Percentiles rank a stretch among this genome's conserved stretches.
Evolutionary conservation across 208 protist genomes (phyloP).

Genomic region (Acanthamoeba healyi): DNA sequence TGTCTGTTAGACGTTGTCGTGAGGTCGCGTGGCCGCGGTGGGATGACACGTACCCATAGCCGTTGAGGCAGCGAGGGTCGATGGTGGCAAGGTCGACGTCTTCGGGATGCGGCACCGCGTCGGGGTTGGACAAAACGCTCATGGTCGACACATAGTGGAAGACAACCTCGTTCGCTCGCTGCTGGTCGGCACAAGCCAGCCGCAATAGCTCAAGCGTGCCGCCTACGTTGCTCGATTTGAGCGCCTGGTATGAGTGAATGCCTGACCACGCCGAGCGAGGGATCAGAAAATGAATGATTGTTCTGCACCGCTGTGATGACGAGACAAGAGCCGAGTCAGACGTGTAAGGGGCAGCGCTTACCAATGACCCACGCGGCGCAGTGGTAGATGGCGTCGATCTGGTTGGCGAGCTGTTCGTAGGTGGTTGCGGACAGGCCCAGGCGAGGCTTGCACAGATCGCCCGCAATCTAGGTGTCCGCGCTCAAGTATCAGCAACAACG

Average conservation of each 20-base stretch:
- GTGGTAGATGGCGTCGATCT: slow-evolving; percentile 41
- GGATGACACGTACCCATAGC: background rate
- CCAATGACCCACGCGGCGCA: slow-evolving; percentile 30
- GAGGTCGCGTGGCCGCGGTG: too few relatives aligned
- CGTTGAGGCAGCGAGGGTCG: background rate
- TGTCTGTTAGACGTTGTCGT: background rate
- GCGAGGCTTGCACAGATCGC: slow-evolving; percentile 54
- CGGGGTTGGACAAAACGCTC: slow-evolving; percentile 33
- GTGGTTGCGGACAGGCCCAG: background rate
- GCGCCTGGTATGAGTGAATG: slow-evolving; percentile 45
- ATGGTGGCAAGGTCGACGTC: slow-evolving; percentile 29
- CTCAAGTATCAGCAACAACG: too few relatives aligned
- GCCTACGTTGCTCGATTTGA: slow-evolving; percentile 51
- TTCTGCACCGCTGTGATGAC: background rate
- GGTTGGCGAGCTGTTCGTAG: background rate
- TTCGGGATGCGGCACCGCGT: background rate
- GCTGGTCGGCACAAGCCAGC: slow-evolving; percentile 3
- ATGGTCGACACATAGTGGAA: slow-evolving; percentile 67
- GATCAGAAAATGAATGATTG: too few relatives aligned
- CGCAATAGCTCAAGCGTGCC: slow-evolving; percentile 32
- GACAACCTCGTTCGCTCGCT: background rate
- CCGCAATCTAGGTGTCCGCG: background rate
- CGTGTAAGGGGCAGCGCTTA: background rate
- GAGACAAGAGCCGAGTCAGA: background rate
- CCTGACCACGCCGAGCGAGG: background rate